These are phyloP conservation scores for Cubamyces lactineus DNA, from an alignment of 768 basidiomycete species.

Conservation along the genomic window DNA sequence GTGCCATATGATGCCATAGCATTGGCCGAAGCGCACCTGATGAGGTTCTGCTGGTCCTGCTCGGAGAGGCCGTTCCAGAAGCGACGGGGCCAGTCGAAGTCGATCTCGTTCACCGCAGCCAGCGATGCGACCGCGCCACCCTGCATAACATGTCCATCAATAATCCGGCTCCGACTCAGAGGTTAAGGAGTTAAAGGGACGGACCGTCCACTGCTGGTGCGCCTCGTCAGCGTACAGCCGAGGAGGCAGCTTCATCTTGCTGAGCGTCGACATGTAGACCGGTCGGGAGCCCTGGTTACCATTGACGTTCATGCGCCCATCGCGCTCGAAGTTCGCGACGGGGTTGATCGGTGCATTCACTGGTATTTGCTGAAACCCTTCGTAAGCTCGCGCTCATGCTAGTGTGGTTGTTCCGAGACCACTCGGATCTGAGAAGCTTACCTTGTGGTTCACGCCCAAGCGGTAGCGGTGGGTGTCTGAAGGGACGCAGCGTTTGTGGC, in stretches of 20 bases:
- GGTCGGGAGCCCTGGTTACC: conserved; percentile 45
- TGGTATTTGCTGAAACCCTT: conserved; percentile 37
- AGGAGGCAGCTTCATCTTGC: conserved; percentile 37
- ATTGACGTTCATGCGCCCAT: conserved; percentile 40
- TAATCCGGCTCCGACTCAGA: no score
- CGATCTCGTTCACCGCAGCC: conserved; percentile 40
- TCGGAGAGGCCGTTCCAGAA: conserved; percentile 43
- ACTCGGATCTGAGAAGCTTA: background rate
- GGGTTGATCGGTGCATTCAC: conserved; percentile 44
- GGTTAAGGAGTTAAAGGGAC: conserved; percentile 5
- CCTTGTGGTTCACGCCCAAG: conserved; percentile 41
- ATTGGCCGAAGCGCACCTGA: conserved; percentile 28
- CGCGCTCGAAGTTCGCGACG: conserved; percentile 44
- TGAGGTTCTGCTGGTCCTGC: conserved; percentile 40
- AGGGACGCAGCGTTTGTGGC: background rate
- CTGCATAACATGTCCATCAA: conserved; percentile 7
- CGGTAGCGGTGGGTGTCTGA: conserved; percentile 45
- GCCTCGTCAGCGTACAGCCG: conserved; percentile 43
- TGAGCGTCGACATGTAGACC: conserved; percentile 42
- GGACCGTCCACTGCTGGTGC: conserved; percentile 43
- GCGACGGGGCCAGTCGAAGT: conserved; percentile 44
- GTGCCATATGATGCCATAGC: no score
- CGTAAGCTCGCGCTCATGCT: background rate
- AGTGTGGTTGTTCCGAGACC: background rate
- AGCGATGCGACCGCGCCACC: conserved; percentile 45